Evolutionary conservation across 768 basidiomycete species (phyloP), one percentile per base, ranked within the genome.

Genomic region (Psilocybe cubensis): DNA sequence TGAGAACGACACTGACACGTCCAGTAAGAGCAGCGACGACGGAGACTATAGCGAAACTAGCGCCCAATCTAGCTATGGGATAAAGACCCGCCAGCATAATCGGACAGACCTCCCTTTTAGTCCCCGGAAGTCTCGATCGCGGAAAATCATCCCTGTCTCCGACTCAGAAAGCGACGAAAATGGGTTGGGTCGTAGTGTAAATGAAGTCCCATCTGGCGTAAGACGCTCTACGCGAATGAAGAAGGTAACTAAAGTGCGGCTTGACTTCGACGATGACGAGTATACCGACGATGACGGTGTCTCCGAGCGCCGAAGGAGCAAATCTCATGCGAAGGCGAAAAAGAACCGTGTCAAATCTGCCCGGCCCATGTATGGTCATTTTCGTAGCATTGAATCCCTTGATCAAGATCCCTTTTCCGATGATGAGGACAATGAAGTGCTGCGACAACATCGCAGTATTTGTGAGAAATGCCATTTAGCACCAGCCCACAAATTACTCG

Each of bases 391-490:
- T 40, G 68, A 62, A 24, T 78, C 79, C 44, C 66, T 80, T 29
- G 75, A 79, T 48, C 78, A 80, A 51, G 79, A 82, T 51, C 69
- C 72, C 38, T 75, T 76, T 57, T 82, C 84, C 11, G 85, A 88
- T 51, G 83, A 86, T 40, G 67, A 67, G 27, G 84, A 84, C 28
- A 77, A 76, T 3, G 79, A 72, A n/a, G 66, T 79, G 20, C 74
- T 91, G 49, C 72, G 83, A n/a, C 73, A 70, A 11, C 91, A 93
- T 71, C 80, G 89, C 45, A 61, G 71, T 42, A 70, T 81, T 1
- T 93, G 91, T 68, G 91, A 92, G 68, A 93, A 85, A 67, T 93
- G 91, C 59, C 83, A 84, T 56, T 69, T 73, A 20, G 62, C 60
- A 40, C 89, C 91, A 3, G 79, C 87, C 23, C 86, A 92, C 64